Evolutionary conservation across 441 rosid species (phyloP).

Genomic region (Jatropha podagrica): DNA sequence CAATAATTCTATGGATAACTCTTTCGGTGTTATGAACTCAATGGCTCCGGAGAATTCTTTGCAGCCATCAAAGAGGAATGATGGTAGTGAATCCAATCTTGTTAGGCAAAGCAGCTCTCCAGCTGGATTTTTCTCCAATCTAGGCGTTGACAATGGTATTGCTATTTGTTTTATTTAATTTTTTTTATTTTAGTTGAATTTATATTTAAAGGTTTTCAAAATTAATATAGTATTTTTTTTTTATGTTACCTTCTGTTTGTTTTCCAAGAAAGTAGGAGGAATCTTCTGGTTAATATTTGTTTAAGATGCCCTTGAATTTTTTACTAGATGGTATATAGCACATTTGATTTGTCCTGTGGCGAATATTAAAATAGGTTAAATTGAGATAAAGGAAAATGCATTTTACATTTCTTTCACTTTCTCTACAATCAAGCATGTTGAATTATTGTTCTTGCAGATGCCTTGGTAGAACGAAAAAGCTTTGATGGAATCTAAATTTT

Average conservation of each 20-base stretch:
- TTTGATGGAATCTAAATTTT: neutral
- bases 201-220: neutral
- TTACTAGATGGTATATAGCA: neutral
- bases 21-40: conserved; percentile 22
- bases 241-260: neutral
- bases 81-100: conserved; percentile 38
- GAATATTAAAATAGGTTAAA: neutral
- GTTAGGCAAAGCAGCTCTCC: conserved; percentile 52
- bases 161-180: neutral
- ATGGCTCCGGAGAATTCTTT: conserved; percentile 30
- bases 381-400: conserved; percentile 3
- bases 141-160: conserved; percentile 44
- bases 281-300: neutral
- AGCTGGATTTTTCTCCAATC: conserved; percentile 46
- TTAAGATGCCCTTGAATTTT: neutral
- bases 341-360: neutral
- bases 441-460: neutral
- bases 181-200: neutral
- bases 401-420: neutral
- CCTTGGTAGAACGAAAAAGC: neutral
- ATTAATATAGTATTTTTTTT: neutral
- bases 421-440: conserved; percentile 3
- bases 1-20: conserved; percentile 23
- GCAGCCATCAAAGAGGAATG: conserved; percentile 26
- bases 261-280: conserved; percentile 7